phyloP scores from a whole-genome alignment of 768 basidiomycete species.

The Suillus brevipes region DNA sequence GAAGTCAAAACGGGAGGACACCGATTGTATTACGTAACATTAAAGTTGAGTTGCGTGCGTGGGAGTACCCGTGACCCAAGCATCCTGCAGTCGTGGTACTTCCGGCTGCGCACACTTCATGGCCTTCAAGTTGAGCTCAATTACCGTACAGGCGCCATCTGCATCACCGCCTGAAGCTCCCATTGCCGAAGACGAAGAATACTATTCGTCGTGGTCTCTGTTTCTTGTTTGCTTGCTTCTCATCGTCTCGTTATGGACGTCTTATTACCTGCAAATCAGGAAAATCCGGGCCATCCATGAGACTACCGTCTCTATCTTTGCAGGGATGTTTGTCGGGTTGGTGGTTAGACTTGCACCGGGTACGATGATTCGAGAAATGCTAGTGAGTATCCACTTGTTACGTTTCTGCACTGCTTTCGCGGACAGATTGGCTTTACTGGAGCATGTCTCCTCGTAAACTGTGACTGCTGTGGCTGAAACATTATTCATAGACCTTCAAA shows the following conservation, averaged over 20 bases:
- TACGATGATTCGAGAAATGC: slow-evolving; percentile 94
- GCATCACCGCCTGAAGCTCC: slow-evolving; percentile 35
- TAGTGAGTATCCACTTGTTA: slow-evolving; percentile 59
- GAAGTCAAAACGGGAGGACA: not conserved
- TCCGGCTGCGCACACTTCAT: slow-evolving; percentile 22
- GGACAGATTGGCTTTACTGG: not conserved
- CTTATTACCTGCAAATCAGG: slow-evolving; percentile 97
- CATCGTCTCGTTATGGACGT: slow-evolving; percentile 91
- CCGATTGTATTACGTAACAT: not conserved
- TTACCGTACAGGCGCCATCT: slow-evolving; percentile 30
- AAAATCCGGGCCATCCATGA: slow-evolving; percentile 95
- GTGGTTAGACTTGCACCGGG: slow-evolving; percentile 89
- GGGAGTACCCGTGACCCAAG: not conserved
- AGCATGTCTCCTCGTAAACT: not conserved
- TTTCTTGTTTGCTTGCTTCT: slow-evolving; percentile 91
- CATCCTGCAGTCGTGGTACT: not conserved
- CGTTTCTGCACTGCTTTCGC: not conserved
- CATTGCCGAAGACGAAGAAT: slow-evolving; percentile 76
- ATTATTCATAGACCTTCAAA: slow-evolving; percentile 74
- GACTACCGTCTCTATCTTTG: slow-evolving; percentile 92
- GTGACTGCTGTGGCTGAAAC: not conserved
- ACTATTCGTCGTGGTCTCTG: slow-evolving; percentile 92
- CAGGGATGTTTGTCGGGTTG: slow-evolving; percentile 94
- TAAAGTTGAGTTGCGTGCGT: not conserved
- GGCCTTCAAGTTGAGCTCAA: slow-evolving; percentile 39